These are phyloP conservation scores for Themeda triandra DNA, from an alignment of 176 grass and related monocot genomes.

Conservation along the genomic window DNA sequence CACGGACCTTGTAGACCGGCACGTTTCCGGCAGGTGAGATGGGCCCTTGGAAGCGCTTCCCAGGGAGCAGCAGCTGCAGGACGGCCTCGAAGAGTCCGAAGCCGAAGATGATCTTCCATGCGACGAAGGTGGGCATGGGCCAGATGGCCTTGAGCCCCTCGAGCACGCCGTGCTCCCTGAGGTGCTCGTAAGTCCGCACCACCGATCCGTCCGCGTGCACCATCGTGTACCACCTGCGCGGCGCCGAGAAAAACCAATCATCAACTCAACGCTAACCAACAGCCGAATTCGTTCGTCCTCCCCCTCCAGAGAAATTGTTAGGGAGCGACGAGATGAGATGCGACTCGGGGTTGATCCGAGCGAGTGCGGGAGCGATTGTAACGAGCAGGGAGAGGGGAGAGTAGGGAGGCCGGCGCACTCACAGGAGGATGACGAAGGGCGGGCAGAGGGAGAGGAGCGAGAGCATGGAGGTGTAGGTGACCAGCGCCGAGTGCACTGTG, in stretches of 20 bases:
- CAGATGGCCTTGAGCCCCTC: slow-evolving; percentile 77
- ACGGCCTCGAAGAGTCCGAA: slow-evolving; percentile 90
- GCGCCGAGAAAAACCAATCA: not conserved
- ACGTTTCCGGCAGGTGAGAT: slow-evolving; percentile 69
- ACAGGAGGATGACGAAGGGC: slow-evolving; percentile 98
- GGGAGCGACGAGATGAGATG: not conserved
- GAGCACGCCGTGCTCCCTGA: slow-evolving; percentile 51
- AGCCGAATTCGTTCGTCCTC: not conserved
- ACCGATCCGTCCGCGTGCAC: slow-evolving; percentile 93
- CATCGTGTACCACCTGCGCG: slow-evolving; percentile 94
- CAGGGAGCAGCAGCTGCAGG: slow-evolving; percentile 85
- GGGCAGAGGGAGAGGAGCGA: slow-evolving; percentile 92
- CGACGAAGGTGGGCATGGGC: slow-evolving; percentile 64
- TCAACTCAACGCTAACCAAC: not conserved
- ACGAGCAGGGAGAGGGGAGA: not conserved
- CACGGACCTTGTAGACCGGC: slow-evolving; percentile 91
- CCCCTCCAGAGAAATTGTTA: not conserved
- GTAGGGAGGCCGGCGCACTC: slow-evolving; percentile 14
- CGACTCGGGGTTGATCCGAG: not conserved
- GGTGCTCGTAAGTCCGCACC: slow-evolving; percentile 64
- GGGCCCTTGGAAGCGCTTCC: slow-evolving; percentile 85
- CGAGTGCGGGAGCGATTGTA: not conserved
- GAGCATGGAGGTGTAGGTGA: slow-evolving; percentile 92
- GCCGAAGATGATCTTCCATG: slow-evolving; percentile 93
- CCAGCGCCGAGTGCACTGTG: slow-evolving; percentile 75